Percentiles rank a stretch among this genome's conserved stretches.
Conservation (phyloP, 345 rosid genomes). For the Ceriops zippeliana region DNA sequence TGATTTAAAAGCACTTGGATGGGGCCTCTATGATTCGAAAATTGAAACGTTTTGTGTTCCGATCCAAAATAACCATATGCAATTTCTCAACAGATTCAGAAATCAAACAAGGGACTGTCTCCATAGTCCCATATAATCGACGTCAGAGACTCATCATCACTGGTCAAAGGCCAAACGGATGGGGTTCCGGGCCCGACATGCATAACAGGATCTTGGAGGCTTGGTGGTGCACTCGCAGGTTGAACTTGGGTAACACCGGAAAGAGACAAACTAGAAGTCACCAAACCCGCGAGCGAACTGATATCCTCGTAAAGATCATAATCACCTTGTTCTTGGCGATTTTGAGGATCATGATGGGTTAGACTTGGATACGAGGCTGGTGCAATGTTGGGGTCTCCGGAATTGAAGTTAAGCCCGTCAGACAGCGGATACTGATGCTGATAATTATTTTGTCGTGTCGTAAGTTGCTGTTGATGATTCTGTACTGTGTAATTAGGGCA, state of each 20-base stretch:
- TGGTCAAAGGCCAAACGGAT: constrained; percentile 53
- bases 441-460: constrained; percentile 8
- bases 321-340: constrained; percentile 20
- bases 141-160: constrained; percentile 54
- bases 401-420: not conserved
- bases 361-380: constrained; percentile 29
- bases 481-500: constrained; percentile 26
- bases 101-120: constrained; percentile 55
- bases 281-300: constrained; percentile 42
- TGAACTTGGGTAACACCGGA: constrained; percentile 18
- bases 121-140: constrained; percentile 57
- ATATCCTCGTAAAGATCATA: constrained; percentile 26
- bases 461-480: constrained; percentile 30
- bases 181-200: constrained; percentile 46
- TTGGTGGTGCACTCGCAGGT: constrained; percentile 36
- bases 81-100: constrained; percentile 25
- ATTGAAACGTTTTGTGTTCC: not conserved
- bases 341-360: constrained; percentile 9
- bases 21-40: not conserved
- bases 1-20: not conserved
- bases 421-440: constrained; percentile 10
- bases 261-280: constrained; percentile 43
- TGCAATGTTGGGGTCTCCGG: not conserved
- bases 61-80: not conserved
- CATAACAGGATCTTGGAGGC: constrained; percentile 38